Conservation (phyloP, 148 eudicot genomes). For the Rhododendron vialii region DNA sequence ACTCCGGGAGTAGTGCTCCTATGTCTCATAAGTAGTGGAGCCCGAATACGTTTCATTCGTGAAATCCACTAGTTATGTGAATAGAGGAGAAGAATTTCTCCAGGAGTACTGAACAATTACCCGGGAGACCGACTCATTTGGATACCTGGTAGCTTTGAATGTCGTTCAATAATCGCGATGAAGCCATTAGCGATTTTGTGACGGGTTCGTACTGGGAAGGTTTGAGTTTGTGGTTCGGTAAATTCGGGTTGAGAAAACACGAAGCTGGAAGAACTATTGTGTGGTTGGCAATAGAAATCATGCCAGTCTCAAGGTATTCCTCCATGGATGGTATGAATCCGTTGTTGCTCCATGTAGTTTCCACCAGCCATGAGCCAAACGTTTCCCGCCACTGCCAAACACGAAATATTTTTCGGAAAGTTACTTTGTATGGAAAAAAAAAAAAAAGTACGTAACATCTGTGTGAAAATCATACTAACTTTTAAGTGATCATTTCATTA, state of each 20-base stretch:
- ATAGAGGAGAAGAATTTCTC: too few species aligned
- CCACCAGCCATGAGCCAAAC: conserved; percentile 37
- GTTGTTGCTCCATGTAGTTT: conserved; percentile 36
- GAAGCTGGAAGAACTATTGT: conserved; percentile 26
- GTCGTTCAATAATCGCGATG: conserved; percentile 38
- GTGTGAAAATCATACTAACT: neutral
- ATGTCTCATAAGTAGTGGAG: too few species aligned
- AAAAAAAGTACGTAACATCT: too few species aligned
- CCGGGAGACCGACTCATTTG: too few species aligned
- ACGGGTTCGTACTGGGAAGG: conserved; percentile 16
- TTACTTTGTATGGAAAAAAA: too few species aligned
- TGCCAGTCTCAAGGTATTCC: conserved; percentile 31
- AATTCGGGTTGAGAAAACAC: conserved; percentile 10
- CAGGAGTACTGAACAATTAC: too few species aligned
- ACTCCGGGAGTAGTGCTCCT: too few species aligned
- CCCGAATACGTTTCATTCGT: too few species aligned
- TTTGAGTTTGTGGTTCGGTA: conserved; percentile 10
- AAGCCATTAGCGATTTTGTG: conserved; percentile 36
- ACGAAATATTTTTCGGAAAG: neutral
- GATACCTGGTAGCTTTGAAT: conserved; percentile 42
- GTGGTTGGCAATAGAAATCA: conserved; percentile 33
- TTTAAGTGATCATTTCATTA: neutral
- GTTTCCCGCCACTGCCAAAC: conserved; percentile 38
- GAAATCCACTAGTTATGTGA: too few species aligned
- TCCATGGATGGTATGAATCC: conserved; percentile 31